A percentile compares a stretch with the other conserved stretches of the same genome.
These are phyloP conservation scores for Schwanniomyces occidentalis DNA, from an alignment of 805 yeast genomes.

Conservation along the genomic window DNA sequence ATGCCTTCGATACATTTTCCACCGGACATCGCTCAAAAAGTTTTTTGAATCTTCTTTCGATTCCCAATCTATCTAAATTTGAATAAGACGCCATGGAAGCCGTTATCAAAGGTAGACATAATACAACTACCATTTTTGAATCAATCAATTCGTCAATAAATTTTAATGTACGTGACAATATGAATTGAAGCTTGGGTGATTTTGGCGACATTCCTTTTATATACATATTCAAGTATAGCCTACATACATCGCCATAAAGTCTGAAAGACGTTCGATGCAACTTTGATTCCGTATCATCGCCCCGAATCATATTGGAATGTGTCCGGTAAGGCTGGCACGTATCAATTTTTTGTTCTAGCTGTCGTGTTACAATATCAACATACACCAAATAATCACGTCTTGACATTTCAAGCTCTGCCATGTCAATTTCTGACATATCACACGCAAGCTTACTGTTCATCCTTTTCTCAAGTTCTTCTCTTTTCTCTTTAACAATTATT, in stretches of 20 bases:
- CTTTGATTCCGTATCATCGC: conserved; percentile 1
- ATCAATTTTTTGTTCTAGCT: neutral
- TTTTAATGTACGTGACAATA: conserved; percentile 9
- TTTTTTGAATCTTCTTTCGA: conserved; percentile 16
- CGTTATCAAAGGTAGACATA: conserved; percentile 21
- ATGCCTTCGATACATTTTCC: conserved; percentile 15
- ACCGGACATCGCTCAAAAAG: conserved; percentile 15
- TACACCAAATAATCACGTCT: conserved; percentile 1
- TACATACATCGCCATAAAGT: conserved; percentile 14
- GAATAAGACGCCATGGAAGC: conserved; percentile 26
- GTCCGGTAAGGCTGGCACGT: neutral
- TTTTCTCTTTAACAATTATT: neutral
- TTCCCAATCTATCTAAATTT: conserved; percentile 16
- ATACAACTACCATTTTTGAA: conserved; percentile 14
- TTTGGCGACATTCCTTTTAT: conserved; percentile 14
- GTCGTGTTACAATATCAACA: neutral
- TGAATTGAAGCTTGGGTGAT: conserved; percentile 13
- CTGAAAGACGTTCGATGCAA: conserved; percentile 14
- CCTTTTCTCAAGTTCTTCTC: neutral
- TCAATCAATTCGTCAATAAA: conserved; percentile 14
- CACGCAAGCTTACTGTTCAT: neutral
- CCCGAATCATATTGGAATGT: neutral
- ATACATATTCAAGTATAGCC: conserved; percentile 14
- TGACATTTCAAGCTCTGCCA: no score
- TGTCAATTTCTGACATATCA: no score